Conservation (phyloP, 2,329 filamentous ascomycete genomes). For the Diplodia seriata region DNA sequence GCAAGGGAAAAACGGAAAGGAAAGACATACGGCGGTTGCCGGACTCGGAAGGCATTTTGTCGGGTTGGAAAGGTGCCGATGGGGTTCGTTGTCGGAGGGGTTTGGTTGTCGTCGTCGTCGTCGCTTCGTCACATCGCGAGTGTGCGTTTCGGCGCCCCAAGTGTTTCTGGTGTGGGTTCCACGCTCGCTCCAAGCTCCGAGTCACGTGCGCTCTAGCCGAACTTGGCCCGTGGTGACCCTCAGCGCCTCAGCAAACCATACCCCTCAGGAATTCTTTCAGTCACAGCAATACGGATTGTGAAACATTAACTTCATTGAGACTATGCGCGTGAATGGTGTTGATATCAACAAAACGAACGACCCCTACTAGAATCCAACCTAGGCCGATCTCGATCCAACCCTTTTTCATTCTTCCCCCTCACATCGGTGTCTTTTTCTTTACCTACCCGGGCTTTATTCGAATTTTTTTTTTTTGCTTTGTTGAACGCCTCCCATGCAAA, state of each 20-base stretch:
- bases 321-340: background rate
- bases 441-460: background rate
- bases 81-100: constrained; percentile 8
- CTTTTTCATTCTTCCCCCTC: background rate
- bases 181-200: constrained; percentile 3
- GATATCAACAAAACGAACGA: background rate
- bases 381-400: background rate
- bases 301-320: constrained; percentile 13
- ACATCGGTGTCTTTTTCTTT: background rate
- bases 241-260: background rate
- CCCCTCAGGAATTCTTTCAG: background rate
- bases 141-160: constrained; percentile 25
- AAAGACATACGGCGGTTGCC: constrained; percentile 82
- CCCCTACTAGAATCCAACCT: background rate
- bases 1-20: constrained; percentile 27
- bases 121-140: constrained; percentile 32
- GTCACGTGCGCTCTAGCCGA: constrained; percentile 10
- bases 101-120: constrained; percentile 27
- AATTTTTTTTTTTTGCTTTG: constrained; percentile 3
- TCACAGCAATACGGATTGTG: background rate
- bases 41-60: constrained; percentile 87
- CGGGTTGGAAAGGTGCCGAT: constrained; percentile 47
- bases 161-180: constrained; percentile 27
- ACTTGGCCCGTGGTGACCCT: background rate
- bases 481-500: constrained; percentile 30